Percentiles rank a stretch among this genome's conserved stretches.
These are phyloP conservation scores for Sphagnum magellanicum DNA, from an alignment of 228 moss, liverwort and hornwort genomes.

Conservation along the genomic window DNA sequence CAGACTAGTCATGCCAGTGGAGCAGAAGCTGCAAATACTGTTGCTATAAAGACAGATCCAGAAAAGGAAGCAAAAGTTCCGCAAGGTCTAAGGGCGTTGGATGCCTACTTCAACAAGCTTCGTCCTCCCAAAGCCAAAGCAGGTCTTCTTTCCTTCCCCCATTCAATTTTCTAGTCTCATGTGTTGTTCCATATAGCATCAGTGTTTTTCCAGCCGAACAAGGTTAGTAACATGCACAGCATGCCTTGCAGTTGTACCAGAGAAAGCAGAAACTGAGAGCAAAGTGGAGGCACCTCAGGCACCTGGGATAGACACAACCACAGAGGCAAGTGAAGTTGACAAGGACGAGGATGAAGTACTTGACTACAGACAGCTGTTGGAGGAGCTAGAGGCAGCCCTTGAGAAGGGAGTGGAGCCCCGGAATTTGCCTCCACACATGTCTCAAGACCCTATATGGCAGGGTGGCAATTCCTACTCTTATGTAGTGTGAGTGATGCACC, in stretches of 20 bases:
- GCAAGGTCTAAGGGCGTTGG: constrained; percentile 52
- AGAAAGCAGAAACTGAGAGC: constrained; percentile 15
- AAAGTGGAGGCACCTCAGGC: constrained; percentile 6
- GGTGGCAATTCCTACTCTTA: constrained; percentile 45
- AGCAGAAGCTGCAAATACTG: neutral
- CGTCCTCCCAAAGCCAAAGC: constrained; percentile 39
- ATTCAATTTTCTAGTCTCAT: neutral
- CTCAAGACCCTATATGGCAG: constrained; percentile 40
- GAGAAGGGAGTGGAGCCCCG: constrained; percentile 37
- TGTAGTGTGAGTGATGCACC: constrained; percentile 33
- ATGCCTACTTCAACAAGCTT: constrained; percentile 82
- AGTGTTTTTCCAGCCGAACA: too few species aligned
- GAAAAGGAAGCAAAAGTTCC: constrained; percentile 13
- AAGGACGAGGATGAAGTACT: constrained; percentile 29
- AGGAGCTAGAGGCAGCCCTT: constrained; percentile 57
- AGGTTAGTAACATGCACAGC: neutral
- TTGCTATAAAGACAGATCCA: constrained; percentile 1
- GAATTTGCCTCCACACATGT: too few species aligned
- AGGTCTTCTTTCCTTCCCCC: constrained; percentile 6
- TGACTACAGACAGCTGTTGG: constrained; percentile 43
- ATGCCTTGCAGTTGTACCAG: constrained; percentile 3
- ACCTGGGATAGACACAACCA: constrained; percentile 22
- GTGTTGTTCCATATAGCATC: neutral
- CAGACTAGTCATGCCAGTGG: neutral
- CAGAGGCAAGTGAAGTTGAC: constrained; percentile 6